phyloP scores from a whole-genome alignment of 768 basidiomycete species.

The Flagelloscypha sp. region DNA sequence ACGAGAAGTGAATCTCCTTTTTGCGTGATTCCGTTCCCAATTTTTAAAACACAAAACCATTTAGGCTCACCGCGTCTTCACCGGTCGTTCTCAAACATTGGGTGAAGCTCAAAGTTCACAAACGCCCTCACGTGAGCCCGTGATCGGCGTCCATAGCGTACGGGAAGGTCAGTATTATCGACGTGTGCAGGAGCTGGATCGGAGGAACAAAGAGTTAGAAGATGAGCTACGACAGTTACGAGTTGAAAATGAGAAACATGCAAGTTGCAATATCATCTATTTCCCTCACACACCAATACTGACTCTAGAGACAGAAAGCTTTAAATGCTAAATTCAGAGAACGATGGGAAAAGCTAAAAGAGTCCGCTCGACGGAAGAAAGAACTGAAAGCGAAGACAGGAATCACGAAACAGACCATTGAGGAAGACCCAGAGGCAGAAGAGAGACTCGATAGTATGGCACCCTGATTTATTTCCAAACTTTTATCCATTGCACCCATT shows the following conservation, averaged over 20 bases:
- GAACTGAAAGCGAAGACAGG: slow-evolving; percentile 57
- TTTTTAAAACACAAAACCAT: no score
- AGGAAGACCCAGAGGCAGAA: slow-evolving; percentile 59
- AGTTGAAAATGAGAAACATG: slow-evolving; percentile 78
- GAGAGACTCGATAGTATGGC: no score
- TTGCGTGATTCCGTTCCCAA: neutral
- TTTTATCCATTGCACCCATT: no score
- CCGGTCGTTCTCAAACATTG: no score
- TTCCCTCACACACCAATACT: slow-evolving; percentile 9
- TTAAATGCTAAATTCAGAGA: slow-evolving; percentile 80
- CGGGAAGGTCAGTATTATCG: slow-evolving; percentile 49
- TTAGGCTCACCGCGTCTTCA: slow-evolving; percentile 76
- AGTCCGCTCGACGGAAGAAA: slow-evolving; percentile 80
- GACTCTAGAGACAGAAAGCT: slow-evolving; percentile 47
- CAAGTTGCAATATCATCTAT: slow-evolving; percentile 22
- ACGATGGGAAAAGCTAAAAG: slow-evolving; percentile 85
- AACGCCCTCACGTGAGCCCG: slow-evolving; percentile 26
- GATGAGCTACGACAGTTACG: slow-evolving; percentile 61
- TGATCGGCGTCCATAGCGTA: slow-evolving; percentile 45
- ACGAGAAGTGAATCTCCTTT: slow-evolving; percentile 39
- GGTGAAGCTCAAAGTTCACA: slow-evolving; percentile 38
- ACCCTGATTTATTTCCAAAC: no score
- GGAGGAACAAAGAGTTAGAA: slow-evolving; percentile 65
- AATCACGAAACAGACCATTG: slow-evolving; percentile 45
- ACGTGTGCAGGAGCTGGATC: slow-evolving; percentile 42